Evolutionary conservation across 768 basidiomycete genomes (phyloP).

Genomic region (Russula ochroleuca): DNA sequence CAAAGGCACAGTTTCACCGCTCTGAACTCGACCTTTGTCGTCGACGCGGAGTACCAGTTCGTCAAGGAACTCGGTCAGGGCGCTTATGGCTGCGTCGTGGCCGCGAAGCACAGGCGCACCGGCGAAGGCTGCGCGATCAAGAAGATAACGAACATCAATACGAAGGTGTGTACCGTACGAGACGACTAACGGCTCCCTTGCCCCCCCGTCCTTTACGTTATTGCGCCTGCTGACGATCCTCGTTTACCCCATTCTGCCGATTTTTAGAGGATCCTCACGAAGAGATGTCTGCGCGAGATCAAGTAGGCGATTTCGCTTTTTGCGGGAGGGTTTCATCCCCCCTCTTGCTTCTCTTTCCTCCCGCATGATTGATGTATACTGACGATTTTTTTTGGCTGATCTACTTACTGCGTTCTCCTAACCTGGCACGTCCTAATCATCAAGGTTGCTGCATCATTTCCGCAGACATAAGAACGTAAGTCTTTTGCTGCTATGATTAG

Average conservation of each 20-base stretch:
- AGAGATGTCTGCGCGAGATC: slow-evolving; percentile 93
- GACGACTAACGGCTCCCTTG: no score
- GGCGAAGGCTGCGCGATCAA: slow-evolving; percentile 93
- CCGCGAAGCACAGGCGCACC: slow-evolving; percentile 75
- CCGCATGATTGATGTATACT: not conserved
- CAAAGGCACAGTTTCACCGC: slow-evolving; percentile 76
- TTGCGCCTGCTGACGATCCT: not conserved
- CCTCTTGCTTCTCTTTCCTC: not conserved
- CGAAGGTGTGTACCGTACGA: slow-evolving; percentile 50
- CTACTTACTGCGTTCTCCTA: slow-evolving; percentile 20
- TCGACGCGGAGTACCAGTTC: slow-evolving; percentile 86
- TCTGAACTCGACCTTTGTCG: slow-evolving; percentile 81
- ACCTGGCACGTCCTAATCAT: not conserved
- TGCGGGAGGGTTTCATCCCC: not conserved
- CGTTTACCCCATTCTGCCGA: not conserved
- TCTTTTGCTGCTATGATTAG: not conserved
- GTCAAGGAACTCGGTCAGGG: slow-evolving; percentile 97
- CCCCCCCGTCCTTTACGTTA: not conserved
- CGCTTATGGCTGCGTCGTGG: slow-evolving; percentile 89
- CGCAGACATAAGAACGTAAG: slow-evolving; percentile 96
- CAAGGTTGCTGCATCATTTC: slow-evolving; percentile 91
- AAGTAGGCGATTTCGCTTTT: slow-evolving; percentile 45
- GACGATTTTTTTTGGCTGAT: not conserved
- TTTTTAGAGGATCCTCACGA: slow-evolving; percentile 84
- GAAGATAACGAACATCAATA: slow-evolving; percentile 93